These are phyloP conservation scores for Solidago caesia DNA, from an alignment of 129 eudicot genomes.

Conservation along the genomic window DNA sequence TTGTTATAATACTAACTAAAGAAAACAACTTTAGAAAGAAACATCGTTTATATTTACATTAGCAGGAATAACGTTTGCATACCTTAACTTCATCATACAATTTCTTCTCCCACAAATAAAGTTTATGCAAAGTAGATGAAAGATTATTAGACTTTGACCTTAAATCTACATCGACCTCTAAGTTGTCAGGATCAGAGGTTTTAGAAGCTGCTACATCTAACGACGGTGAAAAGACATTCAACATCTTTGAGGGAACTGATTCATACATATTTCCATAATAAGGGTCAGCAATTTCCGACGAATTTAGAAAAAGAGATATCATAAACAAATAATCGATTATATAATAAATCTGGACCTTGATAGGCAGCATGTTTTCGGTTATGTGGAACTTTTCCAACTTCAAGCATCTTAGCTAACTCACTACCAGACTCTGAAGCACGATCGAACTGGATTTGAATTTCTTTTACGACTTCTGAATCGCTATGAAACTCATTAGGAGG, in stretches of 20 bases:
- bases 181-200: conserved; percentile 24
- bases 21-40: neutral
- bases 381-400: conserved; percentile 78
- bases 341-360: conserved; percentile 49
- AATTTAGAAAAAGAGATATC: neutral
- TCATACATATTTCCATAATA: neutral
- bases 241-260: conserved; percentile 84
- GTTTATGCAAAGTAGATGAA: conserved; percentile 84
- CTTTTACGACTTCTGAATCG: conserved; percentile 77
- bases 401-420: conserved; percentile 79
- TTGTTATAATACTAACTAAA: neutral
- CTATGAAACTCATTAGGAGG: conserved; percentile 47
- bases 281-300: conserved; percentile 8
- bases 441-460: conserved; percentile 83
- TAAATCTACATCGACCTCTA: conserved; percentile 46
- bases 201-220: conserved; percentile 40
- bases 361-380: conserved; percentile 72
- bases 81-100: conserved; percentile 91
- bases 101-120: conserved; percentile 93
- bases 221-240: conserved; percentile 60
- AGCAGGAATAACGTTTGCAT: conserved; percentile 6
- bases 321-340: conserved; percentile 10
- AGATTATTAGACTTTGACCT: conserved; percentile 56
- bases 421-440: conserved; percentile 81
- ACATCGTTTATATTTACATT: neutral